phyloP scores from a whole-genome alignment of 306 rosid species.

The Castanospermum australe region DNA sequence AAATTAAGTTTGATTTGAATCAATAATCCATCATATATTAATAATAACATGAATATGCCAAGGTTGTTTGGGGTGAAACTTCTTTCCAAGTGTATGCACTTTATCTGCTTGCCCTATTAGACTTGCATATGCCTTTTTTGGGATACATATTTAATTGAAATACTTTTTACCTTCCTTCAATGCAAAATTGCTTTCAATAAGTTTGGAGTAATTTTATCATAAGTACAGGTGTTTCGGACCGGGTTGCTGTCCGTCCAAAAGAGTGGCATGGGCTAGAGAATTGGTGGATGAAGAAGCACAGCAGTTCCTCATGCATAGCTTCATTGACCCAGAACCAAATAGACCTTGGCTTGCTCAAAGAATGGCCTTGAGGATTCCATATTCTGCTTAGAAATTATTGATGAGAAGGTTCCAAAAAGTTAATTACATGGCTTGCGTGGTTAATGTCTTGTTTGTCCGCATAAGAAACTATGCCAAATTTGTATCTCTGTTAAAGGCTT shows the following conservation, averaged over 20 bases:
- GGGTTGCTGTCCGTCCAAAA: conserved; percentile 59
- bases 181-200: background rate
- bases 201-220: conserved; percentile 16
- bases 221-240: conserved; percentile 76
- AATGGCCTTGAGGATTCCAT: conserved; percentile 73
- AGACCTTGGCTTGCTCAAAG: conserved; percentile 88
- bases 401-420: background rate
- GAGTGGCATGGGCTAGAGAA: conserved; percentile 73
- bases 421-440: background rate
- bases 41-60: background rate
- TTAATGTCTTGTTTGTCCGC: background rate
- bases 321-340: conserved; percentile 65
- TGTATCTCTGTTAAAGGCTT: background rate
- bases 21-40: background rate
- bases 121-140: background rate
- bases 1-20: background rate
- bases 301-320: conserved; percentile 64
- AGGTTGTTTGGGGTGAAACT: background rate
- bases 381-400: conserved; percentile 54
- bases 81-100: background rate
- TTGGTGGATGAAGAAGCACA: conserved; percentile 64
- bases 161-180: background rate
- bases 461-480: background rate
- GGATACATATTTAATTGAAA: background rate
- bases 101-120: background rate